phyloP scores from a whole-genome alignment of 768 basidiomycete genomes.

The Tylopilus sp. region DNA sequence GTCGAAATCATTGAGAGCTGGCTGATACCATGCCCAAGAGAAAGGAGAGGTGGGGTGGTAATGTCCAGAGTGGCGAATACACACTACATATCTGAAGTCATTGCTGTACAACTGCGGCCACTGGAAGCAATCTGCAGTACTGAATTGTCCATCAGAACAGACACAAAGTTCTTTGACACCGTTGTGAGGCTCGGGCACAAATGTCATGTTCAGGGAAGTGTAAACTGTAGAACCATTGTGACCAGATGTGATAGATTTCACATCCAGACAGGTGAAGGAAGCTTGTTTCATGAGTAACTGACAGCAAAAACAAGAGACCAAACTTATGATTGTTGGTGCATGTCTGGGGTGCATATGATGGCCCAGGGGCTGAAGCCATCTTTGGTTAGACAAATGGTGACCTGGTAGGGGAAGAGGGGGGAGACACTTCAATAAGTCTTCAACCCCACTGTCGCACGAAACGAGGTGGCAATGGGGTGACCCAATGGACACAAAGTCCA shows the following conservation, averaged over 20 bases:
- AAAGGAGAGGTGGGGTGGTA: neutral
- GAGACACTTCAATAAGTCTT: no score
- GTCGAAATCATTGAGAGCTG: neutral
- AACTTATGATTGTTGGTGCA: neutral
- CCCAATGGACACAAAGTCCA: no score
- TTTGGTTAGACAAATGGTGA: no score
- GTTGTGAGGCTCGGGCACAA: neutral
- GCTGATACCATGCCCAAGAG: neutral
- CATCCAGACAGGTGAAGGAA: neutral
- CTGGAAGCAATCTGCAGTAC: neutral
- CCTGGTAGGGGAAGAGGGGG: no score
- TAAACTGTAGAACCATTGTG: neutral
- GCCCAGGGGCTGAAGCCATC: no score
- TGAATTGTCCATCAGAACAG: neutral
- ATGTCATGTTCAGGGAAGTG: neutral
- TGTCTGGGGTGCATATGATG: neutral
- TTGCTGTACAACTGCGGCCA: neutral
- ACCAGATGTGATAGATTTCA: neutral
- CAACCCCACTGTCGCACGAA: no score
- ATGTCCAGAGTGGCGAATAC: neutral
- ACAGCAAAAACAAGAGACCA: no score
- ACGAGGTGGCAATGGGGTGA: no score
- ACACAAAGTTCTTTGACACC: neutral
- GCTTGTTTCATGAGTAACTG: neutral
- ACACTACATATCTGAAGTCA: neutral